Conservation (phyloP, 2,329 filamentous ascomycete genomes). For the Whalleya microplaca region DNA sequence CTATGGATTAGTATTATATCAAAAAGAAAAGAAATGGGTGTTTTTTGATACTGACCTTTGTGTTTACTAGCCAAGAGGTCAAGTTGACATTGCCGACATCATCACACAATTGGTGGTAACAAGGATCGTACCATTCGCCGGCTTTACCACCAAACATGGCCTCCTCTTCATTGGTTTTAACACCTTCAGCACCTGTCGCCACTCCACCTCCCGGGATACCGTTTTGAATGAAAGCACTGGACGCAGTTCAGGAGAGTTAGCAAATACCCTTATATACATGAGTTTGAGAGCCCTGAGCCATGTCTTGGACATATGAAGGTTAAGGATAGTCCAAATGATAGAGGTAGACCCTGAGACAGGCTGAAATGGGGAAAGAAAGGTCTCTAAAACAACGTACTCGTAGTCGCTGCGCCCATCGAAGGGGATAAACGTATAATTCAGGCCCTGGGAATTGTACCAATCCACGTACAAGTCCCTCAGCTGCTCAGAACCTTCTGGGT, state of each 20-base stretch:
- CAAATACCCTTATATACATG: no score
- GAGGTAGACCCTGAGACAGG: no score
- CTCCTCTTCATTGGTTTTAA: constrained; percentile 72
- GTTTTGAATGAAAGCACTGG: constrained; percentile 66
- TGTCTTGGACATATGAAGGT: no score
- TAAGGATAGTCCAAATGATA: no score
- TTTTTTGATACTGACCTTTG: constrained; percentile 49
- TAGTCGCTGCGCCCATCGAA: constrained; percentile 85
- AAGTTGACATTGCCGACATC: constrained; percentile 60
- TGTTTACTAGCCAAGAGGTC: constrained; percentile 64
- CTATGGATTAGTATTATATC: constrained; percentile 18
- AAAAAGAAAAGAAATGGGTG: neutral
- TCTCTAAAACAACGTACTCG: constrained; percentile 42
- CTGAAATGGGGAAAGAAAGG: no score
- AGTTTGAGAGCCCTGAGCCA: no score
- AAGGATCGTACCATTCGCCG: constrained; percentile 61
- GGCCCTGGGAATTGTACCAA: constrained; percentile 65
- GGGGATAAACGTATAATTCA: constrained; percentile 70
- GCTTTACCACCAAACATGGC: constrained; percentile 72
- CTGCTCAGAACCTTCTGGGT: constrained; percentile 72
- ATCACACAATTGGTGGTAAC: constrained; percentile 67
- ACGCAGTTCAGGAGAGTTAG: no score
- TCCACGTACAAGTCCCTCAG: constrained; percentile 69
- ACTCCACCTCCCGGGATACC: constrained; percentile 77
- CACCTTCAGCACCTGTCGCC: constrained; percentile 75